Evolutionary conservation across 1,284 basidiomycete species (phyloP), one percentile per base, ranked within the genome.

Genomic region (Heterobasidion parviporum): DNA sequence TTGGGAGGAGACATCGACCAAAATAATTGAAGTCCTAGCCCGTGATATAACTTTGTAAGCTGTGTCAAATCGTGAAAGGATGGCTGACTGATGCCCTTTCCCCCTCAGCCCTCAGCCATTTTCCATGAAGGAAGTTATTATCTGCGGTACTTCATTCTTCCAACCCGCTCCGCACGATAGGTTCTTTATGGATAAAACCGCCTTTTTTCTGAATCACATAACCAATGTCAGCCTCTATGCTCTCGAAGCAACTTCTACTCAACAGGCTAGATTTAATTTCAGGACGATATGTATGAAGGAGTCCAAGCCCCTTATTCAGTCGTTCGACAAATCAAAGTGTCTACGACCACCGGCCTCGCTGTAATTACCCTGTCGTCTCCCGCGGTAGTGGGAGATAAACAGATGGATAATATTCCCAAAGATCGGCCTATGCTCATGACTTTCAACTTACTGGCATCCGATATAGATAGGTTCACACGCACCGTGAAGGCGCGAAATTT

Each of bases 81-180:
- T 20, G 43, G 9, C 6, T 49, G 50, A 49, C 54, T 48, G 10
- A 57, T 58, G 57, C 44, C 58, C 43, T 6, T 8, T 57, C 33
- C 41, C 45, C 50, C 54, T 16, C 49, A 86, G 84, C 60, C 81
- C 84, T 8, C 84, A 87, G 56, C 80, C 82, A 8, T 85, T 87
- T 60, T 61, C 68, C 18, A 68, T 78, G 14, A 64, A 68, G 4
- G 68, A 72, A 53, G 70, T 85, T 54, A 58, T 65, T 18, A 67
- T 77, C 6, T 70, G 72, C 52, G 73, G 67, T n/a, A 61, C 59
- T 35, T 62, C 64, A 36, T 72, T 66, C 53, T 64, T 66, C 15
- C 66, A 73, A 48, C 62, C 68, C 32, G 70, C 69, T 53, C 66
- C 67, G 15, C 68, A 69, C 8, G 74, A 76, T 61, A 70, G 75